Base-by-base conservation (phyloP, 2,329 filamentous ascomycete genomes). In the Kalmusia sp. region DNA sequence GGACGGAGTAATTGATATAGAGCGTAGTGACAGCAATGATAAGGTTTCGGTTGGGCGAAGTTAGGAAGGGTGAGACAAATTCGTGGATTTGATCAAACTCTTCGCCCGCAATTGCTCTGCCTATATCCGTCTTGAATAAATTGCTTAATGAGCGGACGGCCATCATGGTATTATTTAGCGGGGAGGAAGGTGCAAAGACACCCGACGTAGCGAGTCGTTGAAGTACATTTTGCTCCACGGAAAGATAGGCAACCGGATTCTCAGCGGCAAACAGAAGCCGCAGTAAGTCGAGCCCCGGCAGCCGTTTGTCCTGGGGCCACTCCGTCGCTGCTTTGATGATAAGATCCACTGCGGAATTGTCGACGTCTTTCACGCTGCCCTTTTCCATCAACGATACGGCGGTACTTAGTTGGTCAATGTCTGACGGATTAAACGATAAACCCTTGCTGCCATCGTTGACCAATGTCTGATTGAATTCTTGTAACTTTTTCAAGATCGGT, bases 81-180 rank as follows among this genome's bases (percentile, higher is more conserved):
- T 79, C 74, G 4, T 91, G 78, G 4, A 89, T 83, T 33, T 82
- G 79, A 34, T 87, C 83, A 17, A 87, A 85, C 37, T 80, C 78
- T 17, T 77, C 77, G 11, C 84, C 82, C 5, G 87, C 85, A 31
- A 77, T 63, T 5, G 74, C 62, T 3, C 90, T 85, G 14, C 95
- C 95, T 51, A 88, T 81, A 0, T 85, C 78, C 0, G 90, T 91
- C 55, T 85, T 83, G 68, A 97, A 96, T 6, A 97, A 79, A 64
- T 99, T 99, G 25, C 87, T 88, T 43, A 98, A 81, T 12, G 88
- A 85, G 3, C 95, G 89, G 11, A 92, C 81, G 0, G 89, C 87
- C 80, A 99, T 90, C 88, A 98, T 96, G 9, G 86, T 84, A 61
- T 92, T 92, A 74, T 97, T 97, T 31, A 86, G 87, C 0, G 89